Evolutionary conservation across 345 rosid genomes (phyloP).

Genomic region (Ailanthus altissimus): DNA sequence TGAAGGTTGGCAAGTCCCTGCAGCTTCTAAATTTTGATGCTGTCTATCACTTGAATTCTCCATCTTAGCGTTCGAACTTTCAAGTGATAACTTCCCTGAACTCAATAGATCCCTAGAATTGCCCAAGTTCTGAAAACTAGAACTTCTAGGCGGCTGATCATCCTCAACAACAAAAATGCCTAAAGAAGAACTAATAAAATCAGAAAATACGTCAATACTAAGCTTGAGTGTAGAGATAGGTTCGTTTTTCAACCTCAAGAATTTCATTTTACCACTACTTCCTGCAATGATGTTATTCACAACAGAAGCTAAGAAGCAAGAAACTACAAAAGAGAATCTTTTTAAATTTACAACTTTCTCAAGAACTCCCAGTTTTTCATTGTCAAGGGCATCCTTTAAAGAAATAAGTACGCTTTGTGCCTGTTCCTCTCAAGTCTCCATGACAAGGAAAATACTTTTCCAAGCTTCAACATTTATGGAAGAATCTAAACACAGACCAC

Average conservation of each 20-base stretch:
- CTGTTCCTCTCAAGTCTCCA: slow-evolving; percentile 62
- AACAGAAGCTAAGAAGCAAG: slow-evolving; percentile 71
- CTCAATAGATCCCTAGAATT: slow-evolving; percentile 15
- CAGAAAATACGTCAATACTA: slow-evolving; percentile 42
- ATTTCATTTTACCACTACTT: slow-evolving; percentile 40
- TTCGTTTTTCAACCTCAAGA: slow-evolving; percentile 39
- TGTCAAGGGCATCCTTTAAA: slow-evolving; percentile 40
- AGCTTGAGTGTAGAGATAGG: slow-evolving; percentile 40
- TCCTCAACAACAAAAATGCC: slow-evolving; percentile 42
- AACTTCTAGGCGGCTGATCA: slow-evolving; percentile 31
- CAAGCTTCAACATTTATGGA: slow-evolving; percentile 40
- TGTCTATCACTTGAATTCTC: slow-evolving; percentile 16
- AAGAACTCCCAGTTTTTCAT: slow-evolving; percentile 31
- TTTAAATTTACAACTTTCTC: slow-evolving; percentile 37
- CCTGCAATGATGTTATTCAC: slow-evolving; percentile 37
- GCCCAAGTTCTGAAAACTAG: slow-evolving; percentile 24
- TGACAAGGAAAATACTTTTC: slow-evolving; percentile 39
- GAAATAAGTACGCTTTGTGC: slow-evolving; percentile 43
- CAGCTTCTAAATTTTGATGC: slow-evolving; percentile 16
- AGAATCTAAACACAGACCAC: slow-evolving; percentile 28
- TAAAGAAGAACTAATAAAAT: slow-evolving; percentile 42
- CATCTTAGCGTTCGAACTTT: slow-evolving; percentile 4
- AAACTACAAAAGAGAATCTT: slow-evolving; percentile 49
- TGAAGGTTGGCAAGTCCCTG: slow-evolving; percentile 22
- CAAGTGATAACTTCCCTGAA: slow-evolving; percentile 18